Evolutionary conservation across 331 rosid species (phyloP).

Genomic region (Quercus phellos): DNA sequence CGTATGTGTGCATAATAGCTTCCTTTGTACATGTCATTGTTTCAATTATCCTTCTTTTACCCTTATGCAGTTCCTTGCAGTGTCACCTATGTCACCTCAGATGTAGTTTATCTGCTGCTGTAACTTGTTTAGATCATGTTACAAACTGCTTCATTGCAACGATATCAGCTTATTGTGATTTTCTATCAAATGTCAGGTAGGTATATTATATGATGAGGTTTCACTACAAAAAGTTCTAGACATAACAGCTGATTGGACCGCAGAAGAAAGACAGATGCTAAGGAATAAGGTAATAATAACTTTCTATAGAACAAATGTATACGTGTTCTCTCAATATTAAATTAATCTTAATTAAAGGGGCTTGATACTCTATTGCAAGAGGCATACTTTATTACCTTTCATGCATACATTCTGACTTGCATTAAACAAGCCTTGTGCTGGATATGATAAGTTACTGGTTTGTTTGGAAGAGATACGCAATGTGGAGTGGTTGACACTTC

Average conservation of each 20-base stretch:
- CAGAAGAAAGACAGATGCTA: conserved; percentile 79
- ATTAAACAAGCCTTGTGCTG: no score
- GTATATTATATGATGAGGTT: conserved; percentile 74
- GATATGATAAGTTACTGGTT: no score
- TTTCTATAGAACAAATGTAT: neutral
- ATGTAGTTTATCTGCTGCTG: neutral
- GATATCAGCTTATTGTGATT: conserved; percentile 8
- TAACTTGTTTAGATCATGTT: neutral
- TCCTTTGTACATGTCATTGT: neutral
- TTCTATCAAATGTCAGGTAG: conserved; percentile 60
- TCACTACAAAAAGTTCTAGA: conserved; percentile 75
- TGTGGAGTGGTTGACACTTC: no score
- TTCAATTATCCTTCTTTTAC: neutral
- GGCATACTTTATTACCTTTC: no score
- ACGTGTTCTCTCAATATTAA: neutral
- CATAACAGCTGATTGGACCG: conserved; percentile 85
- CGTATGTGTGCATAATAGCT: neutral
- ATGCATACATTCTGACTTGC: no score
- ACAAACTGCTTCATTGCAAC: conserved; percentile 16
- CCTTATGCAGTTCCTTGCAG: neutral
- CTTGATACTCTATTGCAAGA: neutral
- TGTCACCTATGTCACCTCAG: neutral
- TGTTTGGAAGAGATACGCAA: no score
- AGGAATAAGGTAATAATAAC: conserved; percentile 68
- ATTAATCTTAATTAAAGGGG: neutral